Conservation (phyloP, 1,284 basidiomycete genomes). For the Apiotrichum sp. region DNA sequence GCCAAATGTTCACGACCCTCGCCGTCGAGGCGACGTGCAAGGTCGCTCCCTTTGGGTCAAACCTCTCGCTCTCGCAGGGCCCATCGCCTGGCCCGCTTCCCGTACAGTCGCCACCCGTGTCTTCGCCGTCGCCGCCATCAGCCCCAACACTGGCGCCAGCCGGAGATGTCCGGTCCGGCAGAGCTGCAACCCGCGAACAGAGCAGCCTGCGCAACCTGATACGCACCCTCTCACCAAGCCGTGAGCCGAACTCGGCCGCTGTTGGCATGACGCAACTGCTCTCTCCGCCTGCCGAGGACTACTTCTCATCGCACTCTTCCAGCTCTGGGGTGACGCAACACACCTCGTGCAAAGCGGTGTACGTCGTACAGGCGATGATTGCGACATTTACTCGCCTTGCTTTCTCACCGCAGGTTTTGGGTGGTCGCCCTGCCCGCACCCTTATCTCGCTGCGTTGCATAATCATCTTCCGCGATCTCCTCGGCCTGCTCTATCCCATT, state of each 20-base stretch:
- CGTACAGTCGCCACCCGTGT: neutral
- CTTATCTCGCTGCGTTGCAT: conserved; percentile 48
- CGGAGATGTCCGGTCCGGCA: conserved; percentile 1
- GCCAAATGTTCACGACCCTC: conserved; percentile 37
- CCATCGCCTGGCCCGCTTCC: neutral
- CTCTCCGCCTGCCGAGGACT: conserved; percentile 6
- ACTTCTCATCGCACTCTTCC: neutral
- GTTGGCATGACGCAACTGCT: conserved; percentile 1
- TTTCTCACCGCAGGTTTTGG: conserved; percentile 34
- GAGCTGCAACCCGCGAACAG: conserved; percentile 10
- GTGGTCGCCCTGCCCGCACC: conserved; percentile 34
- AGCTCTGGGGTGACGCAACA: conserved; percentile 13
- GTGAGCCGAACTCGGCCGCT: neutral
- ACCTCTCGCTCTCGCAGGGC: neutral
- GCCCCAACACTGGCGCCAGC: neutral
- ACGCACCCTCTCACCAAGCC: conserved; percentile 29
- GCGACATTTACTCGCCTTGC: conserved; percentile 49
- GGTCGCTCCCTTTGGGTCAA: neutral
- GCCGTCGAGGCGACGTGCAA: conserved; percentile 36
- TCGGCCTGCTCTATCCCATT: conserved; percentile 45
- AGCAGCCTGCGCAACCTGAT: conserved; percentile 30
- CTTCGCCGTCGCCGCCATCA: neutral
- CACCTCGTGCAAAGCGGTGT: conserved; percentile 38
- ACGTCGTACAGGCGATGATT: conserved; percentile 47
- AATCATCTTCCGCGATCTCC: conserved; percentile 48